These are phyloP conservation scores for Fusarium sp. DNA, from an alignment of 2,329 filamentous ascomycete genomes.

Conservation along the genomic window DNA sequence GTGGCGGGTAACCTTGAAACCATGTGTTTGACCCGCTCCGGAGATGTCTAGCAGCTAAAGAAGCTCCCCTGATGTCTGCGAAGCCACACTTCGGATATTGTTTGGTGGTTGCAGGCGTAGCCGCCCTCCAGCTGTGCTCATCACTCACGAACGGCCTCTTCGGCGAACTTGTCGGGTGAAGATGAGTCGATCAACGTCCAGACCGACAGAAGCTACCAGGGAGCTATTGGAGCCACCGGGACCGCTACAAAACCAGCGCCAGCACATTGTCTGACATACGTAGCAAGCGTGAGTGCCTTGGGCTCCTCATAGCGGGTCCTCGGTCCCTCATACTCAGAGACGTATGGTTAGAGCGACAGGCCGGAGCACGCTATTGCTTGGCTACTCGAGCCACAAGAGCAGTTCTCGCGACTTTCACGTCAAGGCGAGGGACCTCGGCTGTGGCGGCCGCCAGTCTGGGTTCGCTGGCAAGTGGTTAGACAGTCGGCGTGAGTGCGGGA, in stretches of 20 bases:
- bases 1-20: not conserved
- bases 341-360: not conserved
- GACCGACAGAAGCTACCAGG: not conserved
- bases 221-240: not conserved
- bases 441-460: not conserved
- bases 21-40: not conserved
- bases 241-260: too few relatives aligned
- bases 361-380: not conserved
- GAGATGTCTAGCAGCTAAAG: not conserved
- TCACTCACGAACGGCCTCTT: not conserved
- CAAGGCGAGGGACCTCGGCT: not conserved
- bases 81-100: not conserved
- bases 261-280: conserved; percentile 2
- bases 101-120: not conserved
- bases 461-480: not conserved
- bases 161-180: not conserved
- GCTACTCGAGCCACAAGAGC: not conserved
- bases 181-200: not conserved
- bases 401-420: not conserved
- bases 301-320: not conserved
- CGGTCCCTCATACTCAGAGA: not conserved
- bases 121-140: not conserved
- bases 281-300: not conserved
- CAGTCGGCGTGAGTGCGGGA: not conserved
- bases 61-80: not conserved